These are phyloP conservation scores for Lactuca saligna DNA, from an alignment of 129 eudicot species.

Conservation along the genomic window DNA sequence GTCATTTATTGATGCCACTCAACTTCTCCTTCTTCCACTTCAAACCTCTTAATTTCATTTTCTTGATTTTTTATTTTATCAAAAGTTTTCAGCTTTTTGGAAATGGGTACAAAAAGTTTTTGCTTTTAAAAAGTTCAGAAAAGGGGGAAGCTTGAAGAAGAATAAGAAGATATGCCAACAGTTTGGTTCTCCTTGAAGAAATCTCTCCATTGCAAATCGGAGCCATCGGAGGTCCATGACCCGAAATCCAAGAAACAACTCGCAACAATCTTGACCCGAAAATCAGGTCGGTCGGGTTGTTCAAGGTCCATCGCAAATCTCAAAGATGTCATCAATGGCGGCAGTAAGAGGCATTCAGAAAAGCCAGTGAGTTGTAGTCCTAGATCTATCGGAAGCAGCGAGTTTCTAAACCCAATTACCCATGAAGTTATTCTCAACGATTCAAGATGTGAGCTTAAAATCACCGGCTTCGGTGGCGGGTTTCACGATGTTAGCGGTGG, in stretches of 20 bases:
- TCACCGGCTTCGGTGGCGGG: slow-evolving; percentile 70
- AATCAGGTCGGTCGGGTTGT: slow-evolving; percentile 81
- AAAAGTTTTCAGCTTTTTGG: slow-evolving; percentile 29
- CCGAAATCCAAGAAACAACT: slow-evolving; percentile 73
- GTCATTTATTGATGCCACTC: slow-evolving; percentile 29
- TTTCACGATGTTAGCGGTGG: slow-evolving; percentile 43
- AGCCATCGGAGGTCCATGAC: slow-evolving; percentile 86
- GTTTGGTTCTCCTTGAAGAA: slow-evolving; percentile 95
- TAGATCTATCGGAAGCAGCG: slow-evolving; percentile 96
- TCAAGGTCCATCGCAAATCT: slow-evolving; percentile 98
- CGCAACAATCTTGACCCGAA: slow-evolving; percentile 70
- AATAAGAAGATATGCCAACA: slow-evolving; percentile 54
- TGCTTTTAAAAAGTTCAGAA: slow-evolving; percentile 31
- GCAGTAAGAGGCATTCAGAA: slow-evolving; percentile 90
- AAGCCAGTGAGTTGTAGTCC: slow-evolving; percentile 93
- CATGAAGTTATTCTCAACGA: slow-evolving; percentile 90
- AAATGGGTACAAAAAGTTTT: slow-evolving; percentile 28
- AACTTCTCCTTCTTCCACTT: slow-evolving; percentile 26
- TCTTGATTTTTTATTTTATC: slow-evolving; percentile 1
- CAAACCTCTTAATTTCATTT: slow-evolving; percentile 18
- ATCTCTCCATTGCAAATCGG: slow-evolving; percentile 91
- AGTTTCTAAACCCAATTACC: slow-evolving; percentile 87
- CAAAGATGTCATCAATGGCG: slow-evolving; percentile 99
- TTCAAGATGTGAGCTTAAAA: slow-evolving; percentile 85
- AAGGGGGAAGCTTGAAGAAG: slow-evolving; percentile 21